Conservation (phyloP, 2,329 filamentous ascomycete species). For the Fusarium setosum region DNA sequence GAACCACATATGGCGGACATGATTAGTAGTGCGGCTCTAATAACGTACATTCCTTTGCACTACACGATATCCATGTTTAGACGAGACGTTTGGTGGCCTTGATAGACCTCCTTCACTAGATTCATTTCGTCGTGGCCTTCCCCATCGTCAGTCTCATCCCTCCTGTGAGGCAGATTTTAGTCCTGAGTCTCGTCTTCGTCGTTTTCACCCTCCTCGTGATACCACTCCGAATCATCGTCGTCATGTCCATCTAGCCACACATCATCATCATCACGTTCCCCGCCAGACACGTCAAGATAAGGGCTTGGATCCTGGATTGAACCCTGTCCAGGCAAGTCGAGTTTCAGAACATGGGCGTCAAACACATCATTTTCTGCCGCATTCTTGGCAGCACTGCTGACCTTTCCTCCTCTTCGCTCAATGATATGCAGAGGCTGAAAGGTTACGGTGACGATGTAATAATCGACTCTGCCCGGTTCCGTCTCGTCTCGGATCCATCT, state of each 20-base stretch:
- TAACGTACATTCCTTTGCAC: too few species aligned
- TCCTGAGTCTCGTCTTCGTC: too few species aligned
- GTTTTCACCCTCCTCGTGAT: background rate
- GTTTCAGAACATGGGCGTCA: background rate
- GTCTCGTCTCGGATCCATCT: slow-evolving; percentile 58
- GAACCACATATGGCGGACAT: too few species aligned
- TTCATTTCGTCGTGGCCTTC: too few species aligned
- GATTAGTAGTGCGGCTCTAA: too few species aligned
- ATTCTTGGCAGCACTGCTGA: slow-evolving; percentile 17
- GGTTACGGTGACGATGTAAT: slow-evolving; percentile 55
- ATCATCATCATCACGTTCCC: background rate
- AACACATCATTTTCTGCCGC: background rate
- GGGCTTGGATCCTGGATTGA: too few species aligned
- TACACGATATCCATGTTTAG: too few species aligned
- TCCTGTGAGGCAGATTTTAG: too few species aligned
- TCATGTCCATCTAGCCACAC: background rate
- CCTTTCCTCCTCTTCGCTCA: slow-evolving; percentile 24
- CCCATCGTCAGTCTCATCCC: too few species aligned
- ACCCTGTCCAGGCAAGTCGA: slow-evolving; percentile 5
- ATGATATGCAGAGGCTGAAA: slow-evolving; percentile 44
- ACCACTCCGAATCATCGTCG: background rate
- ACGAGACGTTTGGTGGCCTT: too few species aligned
- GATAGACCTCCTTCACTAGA: too few species aligned
- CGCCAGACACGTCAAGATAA: too few species aligned
- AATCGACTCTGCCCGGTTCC: slow-evolving; percentile 52